Evolutionary conservation across 768 basidiomycete genomes (phyloP), one percentile per base, ranked within the genome.

Genomic region (Lentinula guzmanii): DNA sequence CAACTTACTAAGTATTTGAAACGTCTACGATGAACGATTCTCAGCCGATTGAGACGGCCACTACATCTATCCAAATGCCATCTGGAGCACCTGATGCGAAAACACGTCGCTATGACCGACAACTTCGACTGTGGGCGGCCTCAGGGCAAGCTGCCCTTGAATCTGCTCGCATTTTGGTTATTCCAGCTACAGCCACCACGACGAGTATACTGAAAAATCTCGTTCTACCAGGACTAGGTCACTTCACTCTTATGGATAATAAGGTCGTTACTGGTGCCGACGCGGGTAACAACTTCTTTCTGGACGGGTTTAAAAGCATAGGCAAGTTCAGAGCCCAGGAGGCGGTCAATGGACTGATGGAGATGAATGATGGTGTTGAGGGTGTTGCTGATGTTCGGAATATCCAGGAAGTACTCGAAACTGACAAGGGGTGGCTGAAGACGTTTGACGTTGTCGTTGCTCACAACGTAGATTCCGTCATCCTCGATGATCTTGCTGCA

Each of bases 271-370:
- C 86, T 0, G 79, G 85, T 1, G 82, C 86, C 61, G 95, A 98
- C 67, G 86, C 93, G 0, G 95, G 95, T 0, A 93, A 94, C 79
- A 98, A 98, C 77, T 99, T 99, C 78, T 99, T 98, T 76, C 79
- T 99, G 28, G 84, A 90, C 43, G 89, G 86, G 0, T 72, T 75
- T 4, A 74, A 83, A n/a, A 91, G 88, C 67, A 79, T 98, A 50
- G 93, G 93, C 5, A 89, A 87, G 71, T 79, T 80, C 59, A 85
- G 92, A 37, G 93, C 96, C 0, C 71, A 82, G 54, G 92, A 98
- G 70, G 87, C 89, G 1, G 91, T 91, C 16, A 78, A 82, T 16
- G 79, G 90, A 55, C 80, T 98, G 10, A 70, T 77, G 4, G 97
- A 98, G 73, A 84, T 99, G 50, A 99, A 99, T 72, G 90, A 93